Conservation (phyloP, 2,329 filamentous ascomycete genomes). For the Aspergillus quadricinctus region DNA sequence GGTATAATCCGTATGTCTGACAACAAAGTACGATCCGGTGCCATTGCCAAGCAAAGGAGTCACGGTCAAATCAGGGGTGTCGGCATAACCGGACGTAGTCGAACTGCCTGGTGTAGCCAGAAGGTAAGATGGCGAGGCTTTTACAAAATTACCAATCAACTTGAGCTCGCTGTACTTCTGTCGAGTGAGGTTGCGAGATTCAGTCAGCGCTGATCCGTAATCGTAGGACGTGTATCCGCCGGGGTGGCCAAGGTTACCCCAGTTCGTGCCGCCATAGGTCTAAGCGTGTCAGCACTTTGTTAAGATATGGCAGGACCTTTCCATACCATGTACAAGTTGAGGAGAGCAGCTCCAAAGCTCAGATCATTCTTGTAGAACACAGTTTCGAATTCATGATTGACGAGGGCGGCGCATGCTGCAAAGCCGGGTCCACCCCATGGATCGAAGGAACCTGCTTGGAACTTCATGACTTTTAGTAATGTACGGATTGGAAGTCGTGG, state of each 20-base stretch:
- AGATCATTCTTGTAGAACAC: slow-evolving; percentile 77
- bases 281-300: slow-evolving; percentile 17
- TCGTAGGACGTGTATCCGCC: slow-evolving; percentile 62
- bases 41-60: slow-evolving; percentile 58
- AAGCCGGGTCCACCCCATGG: slow-evolving; percentile 71
- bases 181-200: slow-evolving; percentile 62
- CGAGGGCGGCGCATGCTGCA: slow-evolving; percentile 59
- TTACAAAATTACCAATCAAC: slow-evolving; percentile 69
- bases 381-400: slow-evolving; percentile 69
- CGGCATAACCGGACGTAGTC: slow-evolving; percentile 42
- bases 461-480: slow-evolving; percentile 38
- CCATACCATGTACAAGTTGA: slow-evolving; percentile 70
- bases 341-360: slow-evolving; percentile 60
- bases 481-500: too few relatives aligned
- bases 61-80: slow-evolving; percentile 52
- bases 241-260: slow-evolving; percentile 72
- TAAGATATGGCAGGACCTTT: neutral
- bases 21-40: slow-evolving; percentile 56
- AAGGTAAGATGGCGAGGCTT: slow-evolving; percentile 66
- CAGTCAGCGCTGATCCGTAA: slow-evolving; percentile 61
- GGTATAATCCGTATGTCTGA: slow-evolving; percentile 64
- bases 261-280: slow-evolving; percentile 75
- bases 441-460: slow-evolving; percentile 69
- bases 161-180: slow-evolving; percentile 81
- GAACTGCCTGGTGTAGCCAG: slow-evolving; percentile 51